Evolutionary conservation across 306 rosid genomes (phyloP).

Genomic region (Begonia loranthoides): DNA sequence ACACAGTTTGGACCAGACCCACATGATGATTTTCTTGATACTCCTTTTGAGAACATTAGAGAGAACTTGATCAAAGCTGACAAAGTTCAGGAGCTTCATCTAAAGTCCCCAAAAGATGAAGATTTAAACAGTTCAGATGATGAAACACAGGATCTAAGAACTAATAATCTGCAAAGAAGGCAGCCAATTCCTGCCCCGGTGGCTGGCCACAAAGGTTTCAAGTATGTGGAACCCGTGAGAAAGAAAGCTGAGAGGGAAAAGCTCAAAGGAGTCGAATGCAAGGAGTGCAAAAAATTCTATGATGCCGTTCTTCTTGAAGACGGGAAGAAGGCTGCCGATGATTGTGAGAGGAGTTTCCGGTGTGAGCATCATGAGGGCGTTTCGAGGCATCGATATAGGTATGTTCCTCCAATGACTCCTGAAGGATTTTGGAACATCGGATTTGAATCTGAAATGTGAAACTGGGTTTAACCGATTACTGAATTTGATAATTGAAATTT

Average conservation of each 20-base stretch:
- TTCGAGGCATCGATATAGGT: slow-evolving; percentile 88
- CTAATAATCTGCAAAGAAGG: slow-evolving; percentile 19
- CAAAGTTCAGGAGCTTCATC: slow-evolving; percentile 13
- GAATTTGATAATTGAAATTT: no score
- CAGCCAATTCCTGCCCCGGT: slow-evolving; percentile 30
- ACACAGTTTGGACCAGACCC: slow-evolving; percentile 61
- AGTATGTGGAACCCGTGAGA: slow-evolving; percentile 79
- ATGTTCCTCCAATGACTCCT: slow-evolving; percentile 86
- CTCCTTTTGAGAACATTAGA: slow-evolving; percentile 70
- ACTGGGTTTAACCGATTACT: background rate
- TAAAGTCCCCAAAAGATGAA: slow-evolving; percentile 21
- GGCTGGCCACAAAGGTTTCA: slow-evolving; percentile 37
- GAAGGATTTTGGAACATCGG: slow-evolving; percentile 99
- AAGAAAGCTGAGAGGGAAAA: slow-evolving; percentile 86
- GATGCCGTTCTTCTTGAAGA: slow-evolving; percentile 75
- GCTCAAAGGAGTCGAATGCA: slow-evolving; percentile 87
- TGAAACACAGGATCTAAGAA: slow-evolving; percentile 68
- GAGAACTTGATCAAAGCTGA: slow-evolving; percentile 40
- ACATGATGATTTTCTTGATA: slow-evolving; percentile 89
- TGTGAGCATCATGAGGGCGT: slow-evolving; percentile 95
- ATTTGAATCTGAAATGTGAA: slow-evolving; percentile 77
- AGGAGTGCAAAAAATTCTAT: slow-evolving; percentile 77
- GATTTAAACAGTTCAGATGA: slow-evolving; percentile 44
- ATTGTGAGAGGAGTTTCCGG: slow-evolving; percentile 33
- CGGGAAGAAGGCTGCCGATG: slow-evolving; percentile 26